phyloP scores from a whole-genome alignment of 2,329 filamentous ascomycete genomes.

The Exophiala calicioides region DNA sequence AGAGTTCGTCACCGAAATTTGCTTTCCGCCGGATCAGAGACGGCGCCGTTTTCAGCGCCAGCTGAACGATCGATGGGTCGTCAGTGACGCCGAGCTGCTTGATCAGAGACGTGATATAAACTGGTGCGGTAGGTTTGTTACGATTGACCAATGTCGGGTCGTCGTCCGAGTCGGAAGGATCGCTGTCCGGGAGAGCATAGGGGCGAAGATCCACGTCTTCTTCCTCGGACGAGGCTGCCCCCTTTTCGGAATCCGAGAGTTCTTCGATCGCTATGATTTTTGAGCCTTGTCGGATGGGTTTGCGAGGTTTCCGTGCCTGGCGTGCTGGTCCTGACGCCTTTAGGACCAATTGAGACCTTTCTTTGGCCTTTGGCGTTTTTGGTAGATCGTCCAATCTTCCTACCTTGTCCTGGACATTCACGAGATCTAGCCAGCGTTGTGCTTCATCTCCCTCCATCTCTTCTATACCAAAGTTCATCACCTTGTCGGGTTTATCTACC shows the following conservation, averaged over 20 bases:
- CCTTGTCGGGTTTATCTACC: conserved; percentile 66
- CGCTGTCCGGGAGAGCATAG: conserved; percentile 84
- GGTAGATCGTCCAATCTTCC: conserved; percentile 47
- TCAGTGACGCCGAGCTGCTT: conserved; percentile 67
- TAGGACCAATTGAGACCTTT: conserved; percentile 16
- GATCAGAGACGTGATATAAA: conserved; percentile 49
- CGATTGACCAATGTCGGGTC: conserved; percentile 84
- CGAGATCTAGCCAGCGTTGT: conserved; percentile 70
- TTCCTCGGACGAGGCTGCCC: conserved; percentile 42
- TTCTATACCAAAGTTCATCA: conserved; percentile 80
- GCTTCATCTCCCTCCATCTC: conserved; percentile 74
- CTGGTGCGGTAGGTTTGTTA: conserved; percentile 79
- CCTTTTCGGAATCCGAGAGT: conserved; percentile 58
- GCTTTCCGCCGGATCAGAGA: conserved; percentile 83
- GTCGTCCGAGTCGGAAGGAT: conserved; percentile 88
- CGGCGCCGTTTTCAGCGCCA: conserved; percentile 76
- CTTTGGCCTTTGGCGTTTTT: conserved; percentile 23
- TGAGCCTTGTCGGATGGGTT: conserved; percentile 33
- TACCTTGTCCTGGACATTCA: conserved; percentile 61
- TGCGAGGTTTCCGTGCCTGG: conserved; percentile 6
- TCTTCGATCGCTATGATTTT: conserved; percentile 63
- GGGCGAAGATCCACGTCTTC: conserved; percentile 70
- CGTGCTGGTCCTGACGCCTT: neutral
- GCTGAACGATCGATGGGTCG: conserved; percentile 77
- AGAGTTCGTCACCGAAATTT: conserved; percentile 83